Evolutionary conservation across 1,284 basidiomycete genomes (phyloP).

Genomic region (Mycosarcoma maydis): DNA sequence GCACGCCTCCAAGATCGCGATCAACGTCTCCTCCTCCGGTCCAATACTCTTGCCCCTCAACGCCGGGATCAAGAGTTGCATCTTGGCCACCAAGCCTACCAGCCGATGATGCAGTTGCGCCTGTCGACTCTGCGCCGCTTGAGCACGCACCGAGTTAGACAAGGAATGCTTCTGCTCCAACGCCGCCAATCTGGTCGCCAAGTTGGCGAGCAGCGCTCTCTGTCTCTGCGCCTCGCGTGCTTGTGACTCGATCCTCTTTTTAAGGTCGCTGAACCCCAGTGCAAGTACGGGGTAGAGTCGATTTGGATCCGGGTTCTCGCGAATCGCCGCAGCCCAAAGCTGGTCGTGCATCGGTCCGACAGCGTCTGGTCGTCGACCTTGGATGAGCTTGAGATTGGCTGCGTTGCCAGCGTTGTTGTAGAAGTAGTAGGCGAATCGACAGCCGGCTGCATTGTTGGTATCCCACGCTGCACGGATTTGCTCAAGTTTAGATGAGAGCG

Average conservation of each 20-base stretch:
- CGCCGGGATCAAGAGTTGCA: conserved; percentile 54
- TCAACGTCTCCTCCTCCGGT: conserved; percentile 53
- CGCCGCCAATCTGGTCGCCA: conserved; percentile 39
- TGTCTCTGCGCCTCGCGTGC: conserved; percentile 53
- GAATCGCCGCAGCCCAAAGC: conserved; percentile 58
- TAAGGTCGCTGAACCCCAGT: conserved; percentile 62
- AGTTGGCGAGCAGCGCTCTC: conserved; percentile 28
- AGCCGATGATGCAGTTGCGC: conserved; percentile 59
- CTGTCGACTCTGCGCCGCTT: conserved; percentile 52
- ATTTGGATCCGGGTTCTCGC: conserved; percentile 61
- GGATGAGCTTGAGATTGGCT: conserved; percentile 48
- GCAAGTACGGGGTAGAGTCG: conserved; percentile 64
- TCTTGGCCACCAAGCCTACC: conserved; percentile 44
- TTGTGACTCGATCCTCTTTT: conserved; percentile 56
- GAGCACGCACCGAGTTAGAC: conserved; percentile 51
- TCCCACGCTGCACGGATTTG: conserved; percentile 62
- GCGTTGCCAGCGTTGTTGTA: conserved; percentile 58
- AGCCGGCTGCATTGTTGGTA: conserved; percentile 54
- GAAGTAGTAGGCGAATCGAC: conserved; percentile 61
- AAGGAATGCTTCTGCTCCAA: conserved; percentile 59
- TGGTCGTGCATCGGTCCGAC: conserved; percentile 61
- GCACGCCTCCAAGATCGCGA: conserved; percentile 54
- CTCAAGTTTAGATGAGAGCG: conserved; percentile 53
- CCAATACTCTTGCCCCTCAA: conserved; percentile 56
- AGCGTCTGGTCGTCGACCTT: conserved; percentile 56